These are phyloP conservation scores for Gossypium herbaceum DNA, from an alignment of 345 rosid species.

Conservation along the genomic window DNA sequence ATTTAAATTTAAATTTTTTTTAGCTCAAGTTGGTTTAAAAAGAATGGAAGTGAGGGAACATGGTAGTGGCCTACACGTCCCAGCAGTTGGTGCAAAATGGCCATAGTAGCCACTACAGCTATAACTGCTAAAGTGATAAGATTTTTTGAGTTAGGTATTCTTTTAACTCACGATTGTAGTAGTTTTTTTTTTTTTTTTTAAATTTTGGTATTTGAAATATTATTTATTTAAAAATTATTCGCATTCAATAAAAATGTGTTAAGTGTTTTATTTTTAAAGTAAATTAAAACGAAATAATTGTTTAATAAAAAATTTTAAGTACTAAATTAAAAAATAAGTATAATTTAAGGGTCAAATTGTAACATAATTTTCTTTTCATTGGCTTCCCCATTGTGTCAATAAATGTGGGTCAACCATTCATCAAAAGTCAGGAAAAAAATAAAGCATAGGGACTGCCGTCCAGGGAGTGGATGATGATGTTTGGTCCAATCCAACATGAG, in stretches of 20 bases:
- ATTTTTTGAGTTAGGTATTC: slow-evolving; percentile 34
- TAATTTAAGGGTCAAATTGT: no score
- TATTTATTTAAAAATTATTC: no score
- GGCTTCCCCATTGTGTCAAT: slow-evolving; percentile 22
- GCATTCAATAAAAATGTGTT: no score
- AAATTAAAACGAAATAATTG: no score
- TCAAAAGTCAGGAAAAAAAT: background rate
- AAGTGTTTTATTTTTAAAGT: no score
- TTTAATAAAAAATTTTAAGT: no score
- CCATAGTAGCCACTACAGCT: slow-evolving; percentile 25
- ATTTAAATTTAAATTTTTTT: background rate
- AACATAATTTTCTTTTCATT: no score
- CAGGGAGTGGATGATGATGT: slow-evolving; percentile 16
- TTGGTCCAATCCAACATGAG: slow-evolving; percentile 10
- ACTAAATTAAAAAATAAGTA: no score
- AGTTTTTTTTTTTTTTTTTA: no score
- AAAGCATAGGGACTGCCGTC: slow-evolving; percentile 13
- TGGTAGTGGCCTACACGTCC: slow-evolving; percentile 35
- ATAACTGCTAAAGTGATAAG: slow-evolving; percentile 43
- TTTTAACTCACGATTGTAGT: no score
- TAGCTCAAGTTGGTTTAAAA: background rate
- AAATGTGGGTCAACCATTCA: slow-evolving; percentile 13
- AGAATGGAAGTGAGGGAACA: background rate
- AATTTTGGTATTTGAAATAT: no score
- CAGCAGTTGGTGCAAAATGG: slow-evolving; percentile 16